Base-by-base conservation (phyloP, 352 stramenopile species). In the Elongisporangium prolatum region DNA sequence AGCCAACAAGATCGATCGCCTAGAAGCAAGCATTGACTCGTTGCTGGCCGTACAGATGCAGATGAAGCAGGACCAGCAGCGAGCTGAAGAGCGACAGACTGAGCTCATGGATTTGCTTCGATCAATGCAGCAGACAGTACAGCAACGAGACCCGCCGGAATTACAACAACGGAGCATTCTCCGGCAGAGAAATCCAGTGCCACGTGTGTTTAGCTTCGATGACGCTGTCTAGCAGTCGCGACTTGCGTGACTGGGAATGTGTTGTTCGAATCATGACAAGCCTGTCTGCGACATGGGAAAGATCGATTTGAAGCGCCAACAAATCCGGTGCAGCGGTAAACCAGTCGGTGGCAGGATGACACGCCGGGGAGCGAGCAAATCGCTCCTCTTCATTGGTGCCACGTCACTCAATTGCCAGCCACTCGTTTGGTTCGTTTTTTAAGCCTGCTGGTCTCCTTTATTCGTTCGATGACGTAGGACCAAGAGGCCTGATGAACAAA, bases 11-110 rank as follows among this genome's bases (percentile, higher is more conserved):
- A 47, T 89, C 14, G 76, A 89, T 25, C 74, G 68, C 50, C 72
- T 87, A 8, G 74, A 89, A 57, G 59, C 63, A 5, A 75, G 63
- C 14, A 69, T 88, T 24, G 71, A 70, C 44, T 58, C 59, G 13
- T 25, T 88, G 14, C 48, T 74, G 37, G 61, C 50, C 11, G 49
- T 57, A 4, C 76, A 89, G 48, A 51, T 8, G 18, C 75, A 87
- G 50, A 78, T 86, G 37, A 73, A 78, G 24, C 67, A 84, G 34
- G 68, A 82, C 14, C 65, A 83, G 21, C 54, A 54, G 22, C 61
- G 62, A 38, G 57, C 60, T 11, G 52, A 71, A n/a, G 65, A 77
- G 37, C 64, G 57, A 8, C 70, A 85, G 49, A 59, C 53, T 1
- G 65, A 81, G 54, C 60, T 86, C 3, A 59, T 88, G 20, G 54